Conservation (phyloP, 2,329 filamentous ascomycete species). For the Fusarium temperatum region DNA sequence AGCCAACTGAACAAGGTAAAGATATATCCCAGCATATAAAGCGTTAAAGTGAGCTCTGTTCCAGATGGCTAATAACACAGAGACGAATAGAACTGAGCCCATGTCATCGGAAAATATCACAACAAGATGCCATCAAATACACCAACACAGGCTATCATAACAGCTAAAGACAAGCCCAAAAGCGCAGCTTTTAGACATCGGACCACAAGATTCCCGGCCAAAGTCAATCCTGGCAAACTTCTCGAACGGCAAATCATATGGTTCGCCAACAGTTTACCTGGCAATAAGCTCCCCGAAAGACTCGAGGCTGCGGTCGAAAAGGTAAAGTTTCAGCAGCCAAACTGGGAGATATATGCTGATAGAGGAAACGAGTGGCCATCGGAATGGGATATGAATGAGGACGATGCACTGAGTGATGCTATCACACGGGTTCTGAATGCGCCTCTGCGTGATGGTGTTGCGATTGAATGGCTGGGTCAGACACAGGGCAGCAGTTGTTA, state of each 20-base stretch:
- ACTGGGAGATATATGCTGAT: background rate
- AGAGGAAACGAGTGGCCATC: background rate
- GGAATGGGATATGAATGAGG: background rate
- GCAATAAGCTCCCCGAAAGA: background rate
- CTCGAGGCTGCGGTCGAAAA: background rate
- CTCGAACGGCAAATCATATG: background rate
- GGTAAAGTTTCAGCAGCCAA: background rate
- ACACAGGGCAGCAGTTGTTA: too few species aligned
- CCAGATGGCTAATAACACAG: fast-evolving
- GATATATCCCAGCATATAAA: too few species aligned
- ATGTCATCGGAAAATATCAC: fast-evolving
- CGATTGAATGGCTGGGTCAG: background rate
- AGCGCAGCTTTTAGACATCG: background rate
- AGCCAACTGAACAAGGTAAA: too few species aligned
- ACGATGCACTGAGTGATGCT: background rate
- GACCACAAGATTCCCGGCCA: background rate
- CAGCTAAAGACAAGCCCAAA: background rate
- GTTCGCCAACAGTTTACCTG: background rate
- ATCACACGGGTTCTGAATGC: background rate
- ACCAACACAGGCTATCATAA: too few species aligned
- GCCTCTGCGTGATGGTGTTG: background rate
- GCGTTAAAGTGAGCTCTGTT: too few species aligned
- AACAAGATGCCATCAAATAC: fast-evolving
- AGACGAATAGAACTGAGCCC: too few species aligned
- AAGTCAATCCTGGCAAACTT: fast-evolving